Evolutionary conservation across 306 rosid genomes (phyloP).

Genomic region (Erythrophleum fordii): DNA sequence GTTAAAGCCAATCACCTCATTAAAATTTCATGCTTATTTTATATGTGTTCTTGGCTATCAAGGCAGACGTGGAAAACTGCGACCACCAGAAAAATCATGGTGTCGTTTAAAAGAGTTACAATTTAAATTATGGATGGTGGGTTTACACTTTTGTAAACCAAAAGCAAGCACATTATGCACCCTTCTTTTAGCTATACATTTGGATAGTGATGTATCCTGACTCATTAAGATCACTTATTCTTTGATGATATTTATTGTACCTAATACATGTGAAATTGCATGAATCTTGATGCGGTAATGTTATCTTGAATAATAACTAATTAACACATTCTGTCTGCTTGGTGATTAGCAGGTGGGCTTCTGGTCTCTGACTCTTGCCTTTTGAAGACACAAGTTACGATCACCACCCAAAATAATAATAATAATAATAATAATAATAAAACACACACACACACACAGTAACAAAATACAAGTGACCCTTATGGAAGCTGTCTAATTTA

Average conservation of each 20-base stretch:
- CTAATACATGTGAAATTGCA: neutral
- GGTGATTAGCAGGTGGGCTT: neutral
- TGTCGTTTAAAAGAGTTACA: neutral
- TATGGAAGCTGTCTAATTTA: neutral
- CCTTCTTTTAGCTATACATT: neutral
- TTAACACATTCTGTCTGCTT: neutral
- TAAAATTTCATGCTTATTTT: neutral
- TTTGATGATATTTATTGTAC: neutral
- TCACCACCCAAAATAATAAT: neutral
- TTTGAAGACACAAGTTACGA: neutral
- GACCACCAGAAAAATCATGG: neutral
- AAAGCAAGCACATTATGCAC: neutral
- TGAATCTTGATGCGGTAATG: neutral
- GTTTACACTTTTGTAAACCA: neutral
- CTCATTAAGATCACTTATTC: neutral
- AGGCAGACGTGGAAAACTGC: neutral
- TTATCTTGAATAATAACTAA: neutral
- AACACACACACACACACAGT: too few species aligned
- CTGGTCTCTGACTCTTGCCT: neutral
- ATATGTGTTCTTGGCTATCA: neutral
- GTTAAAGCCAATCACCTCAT: neutral
- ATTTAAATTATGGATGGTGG: neutral
- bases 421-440: too few species aligned
- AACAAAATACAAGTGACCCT: neutral
- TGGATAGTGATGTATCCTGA: neutral